phyloP scores from a whole-genome alignment of 495 filamentous ascomycete species.

The Haplographium delicatum region DNA sequence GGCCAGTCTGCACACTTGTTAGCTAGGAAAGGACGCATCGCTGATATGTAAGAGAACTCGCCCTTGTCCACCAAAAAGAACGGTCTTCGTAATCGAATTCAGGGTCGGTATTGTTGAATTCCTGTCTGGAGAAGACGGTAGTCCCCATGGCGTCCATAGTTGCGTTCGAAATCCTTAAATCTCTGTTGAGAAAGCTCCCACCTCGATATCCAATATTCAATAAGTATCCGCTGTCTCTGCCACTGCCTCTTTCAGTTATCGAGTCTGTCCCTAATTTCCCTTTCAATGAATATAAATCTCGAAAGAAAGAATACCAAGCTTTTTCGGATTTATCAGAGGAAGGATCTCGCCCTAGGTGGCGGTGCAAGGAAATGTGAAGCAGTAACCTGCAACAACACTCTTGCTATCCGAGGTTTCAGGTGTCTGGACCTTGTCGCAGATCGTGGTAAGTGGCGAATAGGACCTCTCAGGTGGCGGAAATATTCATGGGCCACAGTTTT shows the following conservation, averaged over 20 bases:
- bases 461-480: not conserved
- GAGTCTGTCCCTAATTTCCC: conserved; percentile 5
- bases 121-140: conserved; percentile 4
- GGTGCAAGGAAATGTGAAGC: not conserved
- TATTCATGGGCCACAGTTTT: not conserved
- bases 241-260: not conserved
- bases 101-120: conserved; percentile 2
- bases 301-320: conserved; percentile 7
- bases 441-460: not conserved
- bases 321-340: not conserved
- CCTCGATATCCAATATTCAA: too few relatives aligned
- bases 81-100: conserved; percentile 3
- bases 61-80: conserved; percentile 18
- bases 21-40: not conserved
- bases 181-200: too few relatives aligned
- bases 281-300: not conserved
- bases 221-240: not conserved
- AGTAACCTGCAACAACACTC: conserved; percentile 7
- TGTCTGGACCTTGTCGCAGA: not conserved
- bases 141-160: conserved; percentile 2
- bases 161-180: not conserved
- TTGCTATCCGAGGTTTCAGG: conserved; percentile 11
- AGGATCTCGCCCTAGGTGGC: not conserved
- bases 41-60: too few relatives aligned
- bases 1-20: conserved; percentile 40